phyloP scores from a whole-genome alignment of 208 protist genomes.

The Leishmania aethiopica region DNA sequence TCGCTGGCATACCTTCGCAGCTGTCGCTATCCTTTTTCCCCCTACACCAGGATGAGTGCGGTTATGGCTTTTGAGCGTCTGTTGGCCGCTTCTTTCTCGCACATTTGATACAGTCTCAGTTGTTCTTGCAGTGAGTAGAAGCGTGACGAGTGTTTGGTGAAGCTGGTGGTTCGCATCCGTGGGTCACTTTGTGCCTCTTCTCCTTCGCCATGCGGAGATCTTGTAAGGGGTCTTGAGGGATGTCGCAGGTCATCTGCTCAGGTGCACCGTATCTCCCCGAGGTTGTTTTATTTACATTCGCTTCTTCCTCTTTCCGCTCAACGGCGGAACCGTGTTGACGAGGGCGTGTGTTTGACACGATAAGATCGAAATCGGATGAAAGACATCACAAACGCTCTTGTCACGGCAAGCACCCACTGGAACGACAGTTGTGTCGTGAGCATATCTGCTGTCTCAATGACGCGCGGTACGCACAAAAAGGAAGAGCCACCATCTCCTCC shows the following conservation, averaged over 20 bases:
- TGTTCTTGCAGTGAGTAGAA: not conserved
- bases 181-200: not conserved
- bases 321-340: not conserved
- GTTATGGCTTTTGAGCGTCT: not conserved
- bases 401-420: not conserved
- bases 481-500: not conserved
- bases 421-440: not conserved
- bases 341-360: not conserved
- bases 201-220: not conserved
- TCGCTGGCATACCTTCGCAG: not conserved
- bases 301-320: not conserved
- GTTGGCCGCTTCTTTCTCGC: not conserved
- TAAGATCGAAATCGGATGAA: not conserved
- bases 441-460: not conserved
- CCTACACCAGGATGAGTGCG: not conserved
- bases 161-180: not conserved
- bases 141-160: not conserved
- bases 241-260: not conserved
- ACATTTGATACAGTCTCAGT: not conserved
- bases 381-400: not conserved
- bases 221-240: not conserved
- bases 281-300: not conserved
- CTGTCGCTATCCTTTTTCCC: not conserved
- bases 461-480: not conserved
- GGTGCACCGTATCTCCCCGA: not conserved